A percentile compares a stretch with the other conserved stretches of the same genome.
These are phyloP conservation scores for Hymenoscyphus fraxineus DNA, from an alignment of 2,329 filamentous ascomycete genomes.

Conservation along the genomic window DNA sequence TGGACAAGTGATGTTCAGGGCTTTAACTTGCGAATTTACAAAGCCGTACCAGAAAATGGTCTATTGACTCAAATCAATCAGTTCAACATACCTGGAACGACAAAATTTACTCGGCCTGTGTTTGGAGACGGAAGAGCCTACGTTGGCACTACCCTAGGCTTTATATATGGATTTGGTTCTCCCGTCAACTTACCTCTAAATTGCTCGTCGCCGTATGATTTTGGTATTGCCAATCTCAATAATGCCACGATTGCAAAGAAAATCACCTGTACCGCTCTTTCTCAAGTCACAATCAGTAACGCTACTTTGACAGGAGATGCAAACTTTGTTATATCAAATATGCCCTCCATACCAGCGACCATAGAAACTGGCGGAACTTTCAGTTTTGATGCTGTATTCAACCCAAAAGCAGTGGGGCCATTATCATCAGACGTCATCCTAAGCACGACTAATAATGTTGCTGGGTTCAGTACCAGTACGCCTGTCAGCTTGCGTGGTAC, in stretches of 20 bases:
- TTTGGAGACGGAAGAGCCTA: constrained; percentile 56
- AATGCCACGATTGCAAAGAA: constrained; percentile 33
- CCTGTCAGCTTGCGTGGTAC: constrained; percentile 47
- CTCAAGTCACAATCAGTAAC: constrained; percentile 41
- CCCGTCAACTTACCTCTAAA: constrained; percentile 52
- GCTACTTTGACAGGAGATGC: constrained; percentile 38
- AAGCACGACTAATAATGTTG: constrained; percentile 42
- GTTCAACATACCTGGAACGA: constrained; percentile 49
- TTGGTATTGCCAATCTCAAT: constrained; percentile 44
- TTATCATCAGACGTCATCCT: constrained; percentile 46
- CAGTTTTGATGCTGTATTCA: constrained; percentile 43
- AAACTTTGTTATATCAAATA: constrained; percentile 38
- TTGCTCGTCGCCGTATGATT: constrained; percentile 47
- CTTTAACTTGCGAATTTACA: constrained; percentile 48
- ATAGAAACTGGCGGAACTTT: constrained; percentile 40
- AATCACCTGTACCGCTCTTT: constrained; percentile 48
- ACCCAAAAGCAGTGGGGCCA: constrained; percentile 45
- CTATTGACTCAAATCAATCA: constrained; percentile 45
- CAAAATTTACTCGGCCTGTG: constrained; percentile 55
- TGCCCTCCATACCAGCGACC: constrained; percentile 34
- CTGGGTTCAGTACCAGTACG: constrained; percentile 45
- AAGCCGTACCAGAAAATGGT: constrained; percentile 47
- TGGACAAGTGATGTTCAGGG: constrained; percentile 56
- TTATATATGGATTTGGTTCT: constrained; percentile 53
- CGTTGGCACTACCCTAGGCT: constrained; percentile 49